Evolutionary conservation across 2,329 filamentous ascomycete genomes (phyloP), one percentile per base, ranked within the genome.

Genomic region (Amauroascus verrucosus): DNA sequence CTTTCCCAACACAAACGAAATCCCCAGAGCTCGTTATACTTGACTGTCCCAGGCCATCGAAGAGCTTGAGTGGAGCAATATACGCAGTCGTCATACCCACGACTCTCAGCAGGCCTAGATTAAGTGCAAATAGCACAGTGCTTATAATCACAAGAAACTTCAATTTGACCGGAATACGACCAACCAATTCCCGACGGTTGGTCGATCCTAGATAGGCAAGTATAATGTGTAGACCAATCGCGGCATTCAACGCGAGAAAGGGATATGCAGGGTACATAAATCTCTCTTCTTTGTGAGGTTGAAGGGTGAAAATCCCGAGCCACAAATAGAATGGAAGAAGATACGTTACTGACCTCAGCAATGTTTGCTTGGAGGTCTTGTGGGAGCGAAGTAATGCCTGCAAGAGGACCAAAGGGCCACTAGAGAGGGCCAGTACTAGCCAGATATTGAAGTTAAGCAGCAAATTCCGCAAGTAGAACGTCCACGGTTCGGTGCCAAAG

Each of bases 181-280:
- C 84, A 26, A 84, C 67, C 3, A 91, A 63, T 0, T 80, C 79
- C 60, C 78, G 81, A 0, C 84, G 81, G 56, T 87, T 78, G 1
- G 79, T 78, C 20, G 82, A 83, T 16, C 90, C 88, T 46, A 95
- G 71, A 35, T 84, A 83, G 11, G 82, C 77, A 14, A 97, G 76
- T 1, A 94, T 64, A 54, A 94, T 85, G 67, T 97, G 89, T 33
- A 94, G 73, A 3, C 87, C 80, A 51, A 96, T 79, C 7, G 91
- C 86, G 2, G 90, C 90, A 63, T 95, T 96, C 33, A 98, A 76
- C 0, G 86, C 85, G 35, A 98, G 76, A 58, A 91, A 88, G 0
- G 93, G 93, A 63, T 98, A 98, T 1, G 82, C 86, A 0, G 93
- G 93, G 64, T 95, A 98, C 90, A 98, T 97, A 74, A 98, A 98